phyloP scores from a whole-genome alignment of 148 eudicot genomes.

The Rhododendron simsii region DNA sequence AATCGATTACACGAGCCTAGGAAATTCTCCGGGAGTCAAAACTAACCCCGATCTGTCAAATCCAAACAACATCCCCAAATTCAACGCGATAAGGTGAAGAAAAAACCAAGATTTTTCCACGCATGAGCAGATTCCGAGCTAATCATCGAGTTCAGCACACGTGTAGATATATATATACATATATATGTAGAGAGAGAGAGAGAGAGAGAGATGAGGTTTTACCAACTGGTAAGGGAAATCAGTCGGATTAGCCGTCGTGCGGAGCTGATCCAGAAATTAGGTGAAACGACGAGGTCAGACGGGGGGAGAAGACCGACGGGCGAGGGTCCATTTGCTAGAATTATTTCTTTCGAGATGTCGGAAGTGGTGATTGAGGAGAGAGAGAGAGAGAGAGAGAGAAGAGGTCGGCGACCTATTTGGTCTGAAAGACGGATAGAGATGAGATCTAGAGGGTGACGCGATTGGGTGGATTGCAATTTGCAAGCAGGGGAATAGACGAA shows the following conservation, averaged over 20 bases:
- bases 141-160: not conserved
- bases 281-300: conserved; percentile 3
- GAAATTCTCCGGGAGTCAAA: not conserved
- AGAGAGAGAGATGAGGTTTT: not conserved
- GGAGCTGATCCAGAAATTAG: not conserved
- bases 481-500: not conserved
- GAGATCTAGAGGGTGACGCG: not conserved
- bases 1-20: no score
- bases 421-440: not conserved
- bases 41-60: not conserved
- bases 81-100: not conserved
- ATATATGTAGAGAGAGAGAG: not conserved
- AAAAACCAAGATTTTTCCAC: not conserved
- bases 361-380: not conserved
- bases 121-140: not conserved
- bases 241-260: not conserved
- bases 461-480: not conserved
- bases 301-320: not conserved
- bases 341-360: not conserved
- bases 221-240: not conserved
- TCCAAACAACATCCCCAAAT: not conserved
- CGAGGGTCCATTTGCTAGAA: not conserved
- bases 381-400: not conserved
- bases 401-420: conserved; percentile 2
- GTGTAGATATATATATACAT: not conserved